phyloP scores from a whole-genome alignment of 2,329 filamentous ascomycete genomes.

The Colletotrichum caudatum region DNA sequence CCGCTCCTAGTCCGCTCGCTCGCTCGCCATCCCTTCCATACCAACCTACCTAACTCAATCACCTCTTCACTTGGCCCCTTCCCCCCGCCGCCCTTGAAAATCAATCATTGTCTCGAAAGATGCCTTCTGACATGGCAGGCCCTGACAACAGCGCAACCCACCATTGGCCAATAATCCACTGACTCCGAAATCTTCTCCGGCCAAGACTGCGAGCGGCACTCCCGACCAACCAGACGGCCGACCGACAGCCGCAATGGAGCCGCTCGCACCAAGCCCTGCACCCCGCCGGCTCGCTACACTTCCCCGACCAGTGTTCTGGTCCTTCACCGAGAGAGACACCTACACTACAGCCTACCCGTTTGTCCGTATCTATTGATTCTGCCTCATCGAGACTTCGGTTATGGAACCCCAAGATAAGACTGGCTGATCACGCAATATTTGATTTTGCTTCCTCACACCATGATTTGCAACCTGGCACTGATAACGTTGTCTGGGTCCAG shows the following conservation, averaged over 20 bases:
- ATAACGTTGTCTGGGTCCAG: not conserved
- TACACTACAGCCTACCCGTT: not conserved
- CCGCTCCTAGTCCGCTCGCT: too few species aligned
- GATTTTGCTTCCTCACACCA: not conserved
- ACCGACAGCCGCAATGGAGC: constrained; percentile 33
- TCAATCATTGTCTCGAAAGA: not conserved
- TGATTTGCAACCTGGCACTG: not conserved
- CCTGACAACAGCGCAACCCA: not conserved
- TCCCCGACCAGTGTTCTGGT: constrained; percentile 2
- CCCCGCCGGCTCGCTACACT: not conserved
- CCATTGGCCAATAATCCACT: constrained; percentile 1
- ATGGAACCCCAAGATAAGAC: constrained; percentile 18
- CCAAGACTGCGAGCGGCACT: not conserved
- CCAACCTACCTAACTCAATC: not conserved
- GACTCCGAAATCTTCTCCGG: constrained; percentile 23
- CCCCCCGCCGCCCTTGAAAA: not conserved
- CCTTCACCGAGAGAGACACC: constrained; percentile 2
- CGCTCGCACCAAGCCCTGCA: not conserved
- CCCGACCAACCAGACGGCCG: constrained; percentile 15
- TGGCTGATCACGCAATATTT: constrained; percentile 27
- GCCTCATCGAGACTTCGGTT: not conserved
- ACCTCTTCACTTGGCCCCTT: not conserved
- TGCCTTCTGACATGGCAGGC: not conserved
- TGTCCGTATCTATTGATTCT: not conserved
- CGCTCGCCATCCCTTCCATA: not conserved